A percentile compares a stretch with the other conserved stretches of the same genome.
These are phyloP conservation scores for Alopecurus myosuroides DNA, from an alignment of 176 grass and related monocot species.

Conservation along the genomic window DNA sequence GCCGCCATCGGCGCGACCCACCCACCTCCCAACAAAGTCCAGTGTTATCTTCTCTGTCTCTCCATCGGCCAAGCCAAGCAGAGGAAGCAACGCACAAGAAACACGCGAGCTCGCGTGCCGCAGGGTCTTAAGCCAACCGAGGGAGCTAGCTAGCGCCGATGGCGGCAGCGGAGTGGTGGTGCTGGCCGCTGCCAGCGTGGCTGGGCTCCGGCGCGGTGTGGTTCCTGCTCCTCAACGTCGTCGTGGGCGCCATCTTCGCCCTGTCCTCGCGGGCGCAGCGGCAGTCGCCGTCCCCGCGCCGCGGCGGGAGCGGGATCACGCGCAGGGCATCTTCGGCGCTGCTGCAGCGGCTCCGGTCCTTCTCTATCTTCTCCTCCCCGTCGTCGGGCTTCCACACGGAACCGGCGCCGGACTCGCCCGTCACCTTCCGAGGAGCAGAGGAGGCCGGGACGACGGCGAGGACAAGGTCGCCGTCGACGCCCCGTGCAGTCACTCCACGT, in stretches of 20 bases:
- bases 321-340: slow-evolving; percentile 29
- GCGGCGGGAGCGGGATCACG: background rate
- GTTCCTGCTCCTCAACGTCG: slow-evolving; percentile 24
- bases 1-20: background rate
- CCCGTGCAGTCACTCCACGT: background rate
- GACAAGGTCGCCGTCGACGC: background rate
- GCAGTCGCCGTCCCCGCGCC: background rate
- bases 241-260: slow-evolving; percentile 25
- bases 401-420: background rate
- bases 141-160: no score
- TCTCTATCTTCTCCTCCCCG: slow-evolving; percentile 40
- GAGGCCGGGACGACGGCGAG: background rate
- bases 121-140: no score
- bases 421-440: background rate
- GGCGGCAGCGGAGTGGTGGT: slow-evolving; percentile 17
- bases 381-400: background rate
- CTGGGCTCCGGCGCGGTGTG: background rate
- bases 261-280: background rate
- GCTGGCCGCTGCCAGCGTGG: slow-evolving; percentile 15
- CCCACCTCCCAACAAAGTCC: background rate
- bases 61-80: background rate
- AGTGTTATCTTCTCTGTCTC: background rate
- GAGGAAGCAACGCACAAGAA: background rate
- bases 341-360: slow-evolving; percentile 30
- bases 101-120: background rate